Conservation (phyloP, 2,329 filamentous ascomycete species). For the Nemania bipapillata region DNA sequence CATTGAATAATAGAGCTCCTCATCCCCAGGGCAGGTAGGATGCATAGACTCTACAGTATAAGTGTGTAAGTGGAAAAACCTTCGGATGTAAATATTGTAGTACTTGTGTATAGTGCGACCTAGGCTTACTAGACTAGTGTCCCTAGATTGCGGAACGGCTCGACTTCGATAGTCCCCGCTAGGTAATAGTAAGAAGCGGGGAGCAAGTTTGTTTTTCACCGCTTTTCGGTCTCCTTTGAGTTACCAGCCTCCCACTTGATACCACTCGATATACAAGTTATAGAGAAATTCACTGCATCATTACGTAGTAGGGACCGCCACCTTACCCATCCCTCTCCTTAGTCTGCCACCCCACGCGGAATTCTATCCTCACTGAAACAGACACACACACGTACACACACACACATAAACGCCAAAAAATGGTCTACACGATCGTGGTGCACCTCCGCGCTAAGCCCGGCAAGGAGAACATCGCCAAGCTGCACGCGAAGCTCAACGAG, state of each 20-base stretch:
- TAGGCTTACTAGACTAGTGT: background rate
- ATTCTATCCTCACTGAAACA: constrained; percentile 3
- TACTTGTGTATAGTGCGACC: no score
- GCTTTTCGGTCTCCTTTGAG: background rate
- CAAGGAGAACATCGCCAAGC: constrained; percentile 70
- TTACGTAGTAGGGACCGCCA: background rate
- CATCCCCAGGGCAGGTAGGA: no score
- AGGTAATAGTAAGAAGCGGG: constrained; percentile 10
- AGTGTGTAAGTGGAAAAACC: no score
- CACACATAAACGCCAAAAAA: constrained; percentile 48
- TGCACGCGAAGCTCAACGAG: constrained; percentile 78
- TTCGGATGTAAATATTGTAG: no score
- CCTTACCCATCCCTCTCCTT: background rate
- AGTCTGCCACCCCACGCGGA: background rate
- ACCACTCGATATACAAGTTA: background rate
- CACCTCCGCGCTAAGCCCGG: constrained; percentile 77
- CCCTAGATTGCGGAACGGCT: background rate
- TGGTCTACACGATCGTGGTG: constrained; percentile 76
- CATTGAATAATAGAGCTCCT: background rate
- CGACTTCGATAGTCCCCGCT: background rate
- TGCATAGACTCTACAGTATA: no score
- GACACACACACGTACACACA: background rate
- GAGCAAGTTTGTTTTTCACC: constrained; percentile 18
- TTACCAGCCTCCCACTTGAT: background rate
- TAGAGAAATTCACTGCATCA: constrained; percentile 8